Evolutionary conservation across 148 eudicot species (phyloP).

Genomic region (Nepenthes mirabilis): DNA sequence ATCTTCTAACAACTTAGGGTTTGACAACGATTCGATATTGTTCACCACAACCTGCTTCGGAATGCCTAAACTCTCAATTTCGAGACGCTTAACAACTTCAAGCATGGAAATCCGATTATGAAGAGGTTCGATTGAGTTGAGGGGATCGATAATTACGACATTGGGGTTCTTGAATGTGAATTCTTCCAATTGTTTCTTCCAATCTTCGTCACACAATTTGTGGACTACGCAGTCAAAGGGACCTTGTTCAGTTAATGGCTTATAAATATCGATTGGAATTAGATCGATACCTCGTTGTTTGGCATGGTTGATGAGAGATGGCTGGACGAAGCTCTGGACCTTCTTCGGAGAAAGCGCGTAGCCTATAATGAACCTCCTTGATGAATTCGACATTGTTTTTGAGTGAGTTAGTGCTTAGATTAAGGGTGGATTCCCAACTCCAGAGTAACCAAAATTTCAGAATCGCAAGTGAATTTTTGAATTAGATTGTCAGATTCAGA

Average conservation of each 20-base stretch:
- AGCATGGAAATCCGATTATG: conserved; percentile 56
- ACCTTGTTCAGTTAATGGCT: conserved; percentile 40
- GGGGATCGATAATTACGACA: conserved; percentile 32
- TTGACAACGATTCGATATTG: conserved; percentile 4
- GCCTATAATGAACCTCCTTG: conserved; percentile 26
- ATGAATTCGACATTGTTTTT: conserved; percentile 5
- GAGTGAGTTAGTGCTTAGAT: too few relatives aligned
- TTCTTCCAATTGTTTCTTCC: conserved; percentile 29
- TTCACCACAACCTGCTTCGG: conserved; percentile 34
- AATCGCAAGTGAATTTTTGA: too few relatives aligned
- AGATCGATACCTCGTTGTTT: conserved; percentile 34
- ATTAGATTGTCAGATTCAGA: too few relatives aligned
- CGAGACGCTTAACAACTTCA: conserved; percentile 24
- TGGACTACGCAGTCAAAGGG: conserved; percentile 54
- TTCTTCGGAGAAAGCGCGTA: conserved; percentile 44
- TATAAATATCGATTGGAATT: conserved; percentile 22
- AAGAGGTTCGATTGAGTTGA: conserved; percentile 28
- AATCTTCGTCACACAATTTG: conserved; percentile 37
- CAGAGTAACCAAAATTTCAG: too few relatives aligned
- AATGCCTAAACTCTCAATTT: conserved; percentile 8
- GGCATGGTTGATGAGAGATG: conserved; percentile 28
- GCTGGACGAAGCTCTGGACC: conserved; percentile 25
- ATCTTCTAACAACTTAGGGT: background rate
- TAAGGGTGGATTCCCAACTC: too few relatives aligned
- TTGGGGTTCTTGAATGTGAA: conserved; percentile 22